Conservation (phyloP, 192 early-diverging fungal genomes). For the Podila minutissima region DNA sequence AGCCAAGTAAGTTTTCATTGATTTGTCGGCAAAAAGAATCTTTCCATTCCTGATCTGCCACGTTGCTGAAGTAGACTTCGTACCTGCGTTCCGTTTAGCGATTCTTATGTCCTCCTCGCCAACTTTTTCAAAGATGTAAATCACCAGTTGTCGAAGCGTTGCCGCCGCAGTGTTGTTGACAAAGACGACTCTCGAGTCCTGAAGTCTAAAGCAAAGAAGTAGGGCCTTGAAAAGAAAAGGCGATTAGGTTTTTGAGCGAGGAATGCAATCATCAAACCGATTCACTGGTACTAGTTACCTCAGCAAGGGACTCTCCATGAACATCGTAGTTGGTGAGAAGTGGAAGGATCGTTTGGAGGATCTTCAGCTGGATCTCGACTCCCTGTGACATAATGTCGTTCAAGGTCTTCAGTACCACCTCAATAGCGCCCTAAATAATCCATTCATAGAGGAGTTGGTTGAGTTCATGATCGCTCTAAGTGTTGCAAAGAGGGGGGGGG, state of each 20-base stretch:
- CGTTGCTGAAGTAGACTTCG: background rate
- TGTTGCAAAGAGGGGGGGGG: background rate
- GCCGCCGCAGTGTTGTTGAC: constrained; percentile 91
- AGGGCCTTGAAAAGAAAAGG: constrained; percentile 63
- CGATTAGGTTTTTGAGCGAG: background rate
- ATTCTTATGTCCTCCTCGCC: constrained; percentile 64
- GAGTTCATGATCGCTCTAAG: background rate
- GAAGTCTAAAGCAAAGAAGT: constrained; percentile 82
- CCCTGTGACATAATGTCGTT: constrained; percentile 73
- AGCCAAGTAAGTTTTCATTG: background rate
- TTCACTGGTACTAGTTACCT: constrained; percentile 55
- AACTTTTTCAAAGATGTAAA: constrained; percentile 88
- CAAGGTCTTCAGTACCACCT: constrained; percentile 73
- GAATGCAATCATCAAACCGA: background rate
- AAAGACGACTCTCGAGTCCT: constrained; percentile 82
- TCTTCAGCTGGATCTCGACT: constrained; percentile 92
- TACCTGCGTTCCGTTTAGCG: constrained; percentile 34
- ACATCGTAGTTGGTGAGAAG: constrained; percentile 87
- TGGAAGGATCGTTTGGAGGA: constrained; percentile 91
- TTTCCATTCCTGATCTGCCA: background rate
- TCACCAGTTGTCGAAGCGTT: constrained; percentile 85
- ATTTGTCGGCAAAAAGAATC: background rate
- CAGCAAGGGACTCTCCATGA: constrained; percentile 83
- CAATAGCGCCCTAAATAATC: constrained; percentile 58
- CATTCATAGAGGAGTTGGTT: no score